Percentiles rank a stretch among this genome's conserved stretches.
Conservation (phyloP, 78 protist genomes). For the Paratrimastix pyriformis region DNA sequence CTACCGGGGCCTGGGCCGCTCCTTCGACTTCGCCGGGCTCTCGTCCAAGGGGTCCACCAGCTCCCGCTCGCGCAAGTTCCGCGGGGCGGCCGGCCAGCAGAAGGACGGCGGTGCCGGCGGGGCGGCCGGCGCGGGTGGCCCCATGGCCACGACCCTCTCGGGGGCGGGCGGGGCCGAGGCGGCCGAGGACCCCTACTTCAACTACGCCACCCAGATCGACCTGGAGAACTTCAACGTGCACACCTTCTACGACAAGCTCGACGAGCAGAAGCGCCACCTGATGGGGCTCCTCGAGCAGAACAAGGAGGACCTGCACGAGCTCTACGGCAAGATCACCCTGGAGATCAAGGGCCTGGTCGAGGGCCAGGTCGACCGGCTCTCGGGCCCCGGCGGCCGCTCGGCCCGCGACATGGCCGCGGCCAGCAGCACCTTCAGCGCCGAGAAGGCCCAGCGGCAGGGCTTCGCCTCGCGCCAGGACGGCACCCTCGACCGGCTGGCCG, state of each 20-base stretch:
- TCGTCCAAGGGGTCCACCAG: not conserved
- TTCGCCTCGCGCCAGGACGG: too few species aligned
- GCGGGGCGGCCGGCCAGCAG: not conserved
- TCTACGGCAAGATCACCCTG: constrained; percentile 27
- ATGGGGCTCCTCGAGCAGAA: constrained; percentile 15
- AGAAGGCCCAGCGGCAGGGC: too few species aligned
- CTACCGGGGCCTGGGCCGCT: not conserved
- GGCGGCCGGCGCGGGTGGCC: not conserved
- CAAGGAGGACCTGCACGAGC: constrained; percentile 6
- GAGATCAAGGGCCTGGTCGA: constrained; percentile 35
- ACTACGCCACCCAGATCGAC: too few species aligned
- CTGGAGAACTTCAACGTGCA: constrained; percentile 35
- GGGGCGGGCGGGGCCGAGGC: not conserved
- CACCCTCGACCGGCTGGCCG: too few species aligned
- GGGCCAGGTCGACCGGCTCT: too few species aligned
- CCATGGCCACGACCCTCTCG: not conserved
- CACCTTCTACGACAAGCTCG: constrained; percentile 37
- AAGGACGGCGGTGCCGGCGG: not conserved
- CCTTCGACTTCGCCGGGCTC: not conserved
- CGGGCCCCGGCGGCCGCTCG: too few species aligned
- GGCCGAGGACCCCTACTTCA: not conserved
- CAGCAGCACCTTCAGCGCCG: too few species aligned
- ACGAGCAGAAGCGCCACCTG: constrained; percentile 25
- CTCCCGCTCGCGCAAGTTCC: too few species aligned
- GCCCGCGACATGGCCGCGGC: too few species aligned